Evolutionary conservation across 2,329 filamentous ascomycete species (phyloP), one percentile per base, ranked within the genome.

Genomic region (Hyphodiscus sp.): DNA sequence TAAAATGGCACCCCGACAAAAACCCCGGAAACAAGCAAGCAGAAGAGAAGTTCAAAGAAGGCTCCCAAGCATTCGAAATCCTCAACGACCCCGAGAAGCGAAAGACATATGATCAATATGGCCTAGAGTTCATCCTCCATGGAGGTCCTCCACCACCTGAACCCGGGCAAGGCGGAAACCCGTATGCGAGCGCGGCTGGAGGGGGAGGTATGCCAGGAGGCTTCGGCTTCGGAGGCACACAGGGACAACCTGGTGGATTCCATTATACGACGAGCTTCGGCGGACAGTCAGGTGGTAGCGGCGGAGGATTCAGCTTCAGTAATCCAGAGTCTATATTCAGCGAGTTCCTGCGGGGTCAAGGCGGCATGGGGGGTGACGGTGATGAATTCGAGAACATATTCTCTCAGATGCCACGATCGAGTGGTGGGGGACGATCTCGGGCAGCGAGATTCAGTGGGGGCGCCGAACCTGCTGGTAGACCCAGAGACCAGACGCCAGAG

Each of bases 1-100:
- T 97, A 69, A 95, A 91, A 74, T 91, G 84, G 74, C 94, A 99
- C 68, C 94, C 94, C 7, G 94, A 99, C 77, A 99, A 97, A 79
- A 99, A 97, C 79, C 91, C 91, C 72, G 86, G 95, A 73, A 91
- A 92, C 64, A 84, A 91, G 29, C 75, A 83, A 50, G 89, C 92
- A 9, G 78, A 83, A 56, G 94, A 97, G 70, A 96, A 92, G 73
- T 99, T 99, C 79, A 99, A 99, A 75, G 94, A 97, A 71, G 88
- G 91, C 60, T 96, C 91, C 1, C 91, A 97, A 74, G 94, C 94
- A 53, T 99, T 96, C 75, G 94, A 99, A 74, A 95, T 99, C 63
- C 84, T 99, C 2, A 95, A 90, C 57, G 94, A 99, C 66, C 91
- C 92, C 56, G 91, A 97, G 69, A 99, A 97, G 74, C 87, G 94